Conservation (phyloP, 1,284 basidiomycete genomes). For the Tilletia caries region DNA sequence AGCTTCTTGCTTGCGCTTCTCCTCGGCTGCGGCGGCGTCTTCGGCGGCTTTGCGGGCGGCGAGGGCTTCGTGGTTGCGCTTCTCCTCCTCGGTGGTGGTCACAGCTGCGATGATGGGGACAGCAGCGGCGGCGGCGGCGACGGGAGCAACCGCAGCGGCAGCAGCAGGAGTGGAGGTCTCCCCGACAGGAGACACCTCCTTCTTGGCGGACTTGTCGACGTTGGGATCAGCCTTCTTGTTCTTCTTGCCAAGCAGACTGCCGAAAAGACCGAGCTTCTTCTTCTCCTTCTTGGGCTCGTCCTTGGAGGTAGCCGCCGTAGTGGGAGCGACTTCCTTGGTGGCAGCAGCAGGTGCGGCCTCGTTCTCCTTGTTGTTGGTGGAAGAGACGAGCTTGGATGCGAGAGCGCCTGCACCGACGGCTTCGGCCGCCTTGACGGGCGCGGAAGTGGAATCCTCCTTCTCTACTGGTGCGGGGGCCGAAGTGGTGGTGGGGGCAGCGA, state of each 20-base stretch:
- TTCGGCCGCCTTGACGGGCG: conserved; percentile 5
- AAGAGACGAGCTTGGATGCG: background rate
- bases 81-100: background rate
- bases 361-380: background rate
- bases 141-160: background rate
- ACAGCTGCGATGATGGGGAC: background rate
- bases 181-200: background rate
- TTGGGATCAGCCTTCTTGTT: background rate
- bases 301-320: background rate
- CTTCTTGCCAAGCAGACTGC: conserved; percentile 6
- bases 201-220: background rate
- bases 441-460: background rate
- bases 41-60: conserved; percentile 10
- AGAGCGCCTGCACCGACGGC: conserved; percentile 1
- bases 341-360: background rate
- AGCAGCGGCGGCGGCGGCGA: background rate
- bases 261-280: background rate
- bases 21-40: conserved; percentile 1
- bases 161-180: background rate
- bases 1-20: conserved; percentile 1
- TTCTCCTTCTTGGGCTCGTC: background rate
- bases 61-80: conserved; percentile 11
- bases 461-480: background rate
- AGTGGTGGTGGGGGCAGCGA: background rate
- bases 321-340: background rate